Evolutionary conservation across 352 stramenopile genomes (phyloP), one percentile per base, ranked within the genome.

Genomic region (Globisporangium okanoganense): DNA sequence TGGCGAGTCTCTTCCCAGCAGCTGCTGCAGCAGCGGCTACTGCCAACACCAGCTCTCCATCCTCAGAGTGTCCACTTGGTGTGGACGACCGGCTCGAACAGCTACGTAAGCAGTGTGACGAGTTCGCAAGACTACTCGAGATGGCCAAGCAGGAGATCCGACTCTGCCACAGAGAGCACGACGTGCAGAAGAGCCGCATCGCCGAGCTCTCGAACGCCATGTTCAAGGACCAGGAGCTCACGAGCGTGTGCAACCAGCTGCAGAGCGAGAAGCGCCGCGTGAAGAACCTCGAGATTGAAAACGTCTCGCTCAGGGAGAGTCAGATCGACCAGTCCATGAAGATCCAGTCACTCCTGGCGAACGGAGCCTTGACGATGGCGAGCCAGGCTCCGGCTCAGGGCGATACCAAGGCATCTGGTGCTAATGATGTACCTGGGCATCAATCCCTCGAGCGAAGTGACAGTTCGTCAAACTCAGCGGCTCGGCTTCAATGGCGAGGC

Each of bases 131-230:
- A 0, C 20, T 88, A 10, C 56, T 90, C 5, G 80, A 90, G 36
- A 86, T 90, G 76, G 78, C 78, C 0, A 88, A 90, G 56, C 75
- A 88, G 48, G 80, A 90, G 44, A 90, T 90, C n/a, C 69, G 68
- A 0, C 52, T 90, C 38, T 82, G 78, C 58, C 80, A 90, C 18
- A 69, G 78, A 29, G 78, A 90, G 20, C 65, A 69, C 3, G 76
- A 88, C 40, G 66, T 70, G 12, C 78, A 87, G 43, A 79, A 85
- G 24, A 63, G 61, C 25, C 67, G 68, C 3, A 59, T 88, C 6
- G 67, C 64, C 1, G 80, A 88, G 58, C 61, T 88, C 2, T 85
- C 80, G 1, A 81, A 72, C 43, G 72, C 72, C 0, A 50, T 81
- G 24, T 76, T 88, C 54, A 73, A 66, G 44, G 78, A 88, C 48